Evolutionary conservation across 2,329 filamentous ascomycete genomes (phyloP), one percentile per base, ranked within the genome.

Genomic region (Chaetothyriales sp.): DNA sequence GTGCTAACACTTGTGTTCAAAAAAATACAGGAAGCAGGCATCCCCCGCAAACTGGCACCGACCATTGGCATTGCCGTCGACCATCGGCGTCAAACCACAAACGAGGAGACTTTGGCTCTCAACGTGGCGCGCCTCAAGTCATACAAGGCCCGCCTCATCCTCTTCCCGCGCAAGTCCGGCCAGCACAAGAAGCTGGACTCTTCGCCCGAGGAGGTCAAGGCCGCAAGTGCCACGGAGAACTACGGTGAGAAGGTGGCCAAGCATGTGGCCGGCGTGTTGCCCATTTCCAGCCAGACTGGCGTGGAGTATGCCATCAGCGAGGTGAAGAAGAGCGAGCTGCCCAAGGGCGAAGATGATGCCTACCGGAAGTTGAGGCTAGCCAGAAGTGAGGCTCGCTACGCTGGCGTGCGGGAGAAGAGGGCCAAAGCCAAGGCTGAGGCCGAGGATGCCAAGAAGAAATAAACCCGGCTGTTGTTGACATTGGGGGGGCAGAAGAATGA

Each of bases 51-150:
- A 73, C 81, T 94, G 66, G 92, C 92, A 65, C 82, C 85, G 68
- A 97, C 92, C 73, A 86, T 98, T 77, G 92, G 92, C 74, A 97
- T 98, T 75, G 73, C 88, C 63, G 90, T 98, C 77, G 92, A 98
- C 76, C 79, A 82, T 74, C 90, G 92, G 77, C 90, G 92, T 74
- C 83, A 87, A 78, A 98, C 97, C 82, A 85, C 94, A 69, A 92
- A 85, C 69, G 87, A 94, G 78, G 92, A 97, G 82, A 86, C 85
- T 63, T 84, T 97, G 67, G 80, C 87, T 73, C 80, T 80, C 80
- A 98, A 98, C 77, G 90, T 98, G 66, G 86, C 86, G 73, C 92
- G 92, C 70, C 88, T 98, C 70, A 89, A 95, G 82, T 88, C 88
- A 72, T 98, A 95, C 89, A 86, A 85, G 78, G 82, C 85, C 70